Percentiles rank a stretch among this genome's conserved stretches.
These are phyloP conservation scores for Porodaedalea pini DNA, from an alignment of 1,284 basidiomycete genomes.

Conservation along the genomic window DNA sequence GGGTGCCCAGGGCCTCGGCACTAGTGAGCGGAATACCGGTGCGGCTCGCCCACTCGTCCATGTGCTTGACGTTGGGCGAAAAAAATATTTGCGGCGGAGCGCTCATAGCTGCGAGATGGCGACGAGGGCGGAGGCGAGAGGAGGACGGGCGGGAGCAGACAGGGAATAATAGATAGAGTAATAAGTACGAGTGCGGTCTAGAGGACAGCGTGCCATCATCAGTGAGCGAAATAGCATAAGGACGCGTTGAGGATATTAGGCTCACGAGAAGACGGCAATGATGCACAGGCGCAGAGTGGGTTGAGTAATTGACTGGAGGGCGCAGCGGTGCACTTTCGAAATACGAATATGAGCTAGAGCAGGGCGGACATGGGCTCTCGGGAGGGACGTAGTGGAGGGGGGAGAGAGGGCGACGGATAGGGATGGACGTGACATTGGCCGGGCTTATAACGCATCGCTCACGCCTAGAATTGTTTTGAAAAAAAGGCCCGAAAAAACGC, in stretches of 20 bases:
- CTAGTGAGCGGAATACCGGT: slow-evolving; percentile 75
- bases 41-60: slow-evolving; percentile 75
- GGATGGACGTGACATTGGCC: slow-evolving; percentile 8
- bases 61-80: slow-evolving; percentile 69
- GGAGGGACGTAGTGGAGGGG: neutral
- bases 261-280: slow-evolving; percentile 3
- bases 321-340: neutral
- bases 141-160: neutral
- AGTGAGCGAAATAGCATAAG: neutral
- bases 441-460: slow-evolving; percentile 3
- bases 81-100: slow-evolving; percentile 59
- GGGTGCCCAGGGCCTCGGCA: slow-evolving; percentile 71
- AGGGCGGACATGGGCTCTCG: neutral
- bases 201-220: slow-evolving; percentile 1
- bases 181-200: slow-evolving; percentile 14
- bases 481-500: slow-evolving; percentile 4
- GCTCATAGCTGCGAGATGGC: slow-evolving; percentile 29
- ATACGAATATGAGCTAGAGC: slow-evolving; percentile 2
- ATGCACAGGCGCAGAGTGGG: slow-evolving; percentile 1
- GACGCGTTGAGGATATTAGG: neutral
- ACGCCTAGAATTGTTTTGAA: neutral
- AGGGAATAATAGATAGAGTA: slow-evolving; percentile 16
- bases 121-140: neutral
- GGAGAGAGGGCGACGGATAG: slow-evolving; percentile 4
- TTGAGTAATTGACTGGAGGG: neutral